phyloP scores from a whole-genome alignment of 1,139 yeast genomes.

The Blastobotrys niveus region DNA sequence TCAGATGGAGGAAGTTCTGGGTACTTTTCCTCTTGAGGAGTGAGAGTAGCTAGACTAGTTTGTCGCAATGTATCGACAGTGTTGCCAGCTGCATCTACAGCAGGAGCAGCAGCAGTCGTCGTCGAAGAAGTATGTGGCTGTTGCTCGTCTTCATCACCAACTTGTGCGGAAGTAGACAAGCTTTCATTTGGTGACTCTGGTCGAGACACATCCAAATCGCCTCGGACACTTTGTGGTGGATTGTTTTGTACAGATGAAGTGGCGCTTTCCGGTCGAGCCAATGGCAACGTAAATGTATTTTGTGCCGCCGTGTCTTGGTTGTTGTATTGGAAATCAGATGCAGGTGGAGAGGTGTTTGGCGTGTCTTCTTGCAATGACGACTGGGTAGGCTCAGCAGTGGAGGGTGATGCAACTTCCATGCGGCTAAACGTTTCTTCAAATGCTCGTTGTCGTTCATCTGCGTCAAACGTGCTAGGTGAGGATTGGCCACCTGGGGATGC shows the following conservation, averaged over 20 bases:
- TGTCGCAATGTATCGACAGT: constrained; percentile 8
- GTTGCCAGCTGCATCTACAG: neutral
- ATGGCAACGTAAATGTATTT: constrained; percentile 42
- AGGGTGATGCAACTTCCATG: constrained; percentile 28
- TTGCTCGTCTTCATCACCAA: constrained; percentile 24
- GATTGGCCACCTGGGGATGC: constrained; percentile 23
- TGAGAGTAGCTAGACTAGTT: constrained; percentile 13
- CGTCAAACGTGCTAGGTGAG: constrained; percentile 6
- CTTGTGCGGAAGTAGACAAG: constrained; percentile 31
- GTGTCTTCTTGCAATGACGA: constrained; percentile 45
- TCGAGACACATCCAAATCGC: constrained; percentile 61
- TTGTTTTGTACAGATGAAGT: constrained; percentile 90
- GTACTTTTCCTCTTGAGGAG: constrained; percentile 4
- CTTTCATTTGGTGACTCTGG: constrained; percentile 47
- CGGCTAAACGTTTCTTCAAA: constrained; percentile 30
- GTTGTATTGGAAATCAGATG: constrained; percentile 38
- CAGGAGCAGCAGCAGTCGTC: constrained; percentile 2
- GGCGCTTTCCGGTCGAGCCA: constrained; percentile 68
- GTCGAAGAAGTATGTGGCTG: constrained; percentile 27
- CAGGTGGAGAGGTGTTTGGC: constrained; percentile 53
- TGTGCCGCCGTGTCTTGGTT: constrained; percentile 41
- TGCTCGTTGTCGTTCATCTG: constrained; percentile 14
- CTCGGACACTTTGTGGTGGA: constrained; percentile 83
- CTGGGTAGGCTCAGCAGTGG: constrained; percentile 32
- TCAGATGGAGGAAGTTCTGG: neutral